Evolutionary conservation across 306 rosid species (phyloP), one percentile per base, ranked within the genome.

Genomic region (Chamaecrista fasciculata): DNA sequence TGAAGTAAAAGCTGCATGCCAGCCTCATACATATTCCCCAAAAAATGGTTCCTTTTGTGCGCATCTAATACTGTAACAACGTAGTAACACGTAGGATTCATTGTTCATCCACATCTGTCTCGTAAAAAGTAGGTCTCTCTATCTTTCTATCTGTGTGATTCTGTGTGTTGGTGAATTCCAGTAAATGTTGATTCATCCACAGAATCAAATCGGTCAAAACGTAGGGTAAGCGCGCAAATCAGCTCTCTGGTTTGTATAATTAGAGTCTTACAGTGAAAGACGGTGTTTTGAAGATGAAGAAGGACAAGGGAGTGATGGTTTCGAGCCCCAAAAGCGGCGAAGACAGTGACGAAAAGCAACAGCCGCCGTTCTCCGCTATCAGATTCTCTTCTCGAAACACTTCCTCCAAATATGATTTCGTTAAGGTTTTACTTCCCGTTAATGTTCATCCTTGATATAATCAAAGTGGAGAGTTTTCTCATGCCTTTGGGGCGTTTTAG

Each of bases 351-450:
- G 76, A 66, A 2, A 77, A 75, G 48, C 79, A 74, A 65, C 77
- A 71, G 8, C 51, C 78, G 14, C 67, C 89, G 19, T 70, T 81
- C 6, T 78, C 91, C 6, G 65, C 79, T 6, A 77, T 63, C 71
- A 76, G 95, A 79, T 85, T 86, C 74, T 76, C 91, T 60, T 73
- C 91, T 16, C 95, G 97, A 3, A 93, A 88, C 71, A 73, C 91
- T 71, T 88, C 97, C 64, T 93, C 97, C 90, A 94, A 94, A 79
- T 90, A 94, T 69, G 98, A 94, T 85, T 94, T 88, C 73, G 95
- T 94, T 66, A 88, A 94, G 96, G 98, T 77, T 37, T 24, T 28
- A 6, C 39, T 47, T 70, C 31, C 23, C 21, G 23, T 46, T 70
- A 24, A 40, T 8, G 23, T 23, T 40, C 36, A 40, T 37, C 20